phyloP scores from a whole-genome alignment of 2,329 filamentous ascomycete genomes.

The Colletotrichum abscissum region DNA sequence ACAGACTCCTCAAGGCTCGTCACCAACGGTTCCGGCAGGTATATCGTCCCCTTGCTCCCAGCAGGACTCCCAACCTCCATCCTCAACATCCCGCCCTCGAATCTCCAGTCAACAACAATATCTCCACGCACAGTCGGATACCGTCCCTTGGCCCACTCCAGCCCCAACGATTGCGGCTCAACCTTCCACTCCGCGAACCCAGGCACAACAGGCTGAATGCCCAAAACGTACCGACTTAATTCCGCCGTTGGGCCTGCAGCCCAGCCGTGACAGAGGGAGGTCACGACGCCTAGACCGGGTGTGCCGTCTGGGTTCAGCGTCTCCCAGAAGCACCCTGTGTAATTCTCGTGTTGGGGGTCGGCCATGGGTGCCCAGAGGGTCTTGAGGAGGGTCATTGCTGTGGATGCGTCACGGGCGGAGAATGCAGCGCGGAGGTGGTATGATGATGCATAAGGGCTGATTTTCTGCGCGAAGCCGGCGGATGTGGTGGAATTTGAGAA shows the following conservation, averaged over 20 bases:
- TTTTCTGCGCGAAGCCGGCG: constrained; percentile 37
- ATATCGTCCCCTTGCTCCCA: background rate
- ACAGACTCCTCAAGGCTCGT: background rate
- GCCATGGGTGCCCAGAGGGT: constrained; percentile 44
- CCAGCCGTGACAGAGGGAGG: constrained; percentile 49
- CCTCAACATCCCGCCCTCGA: constrained; percentile 11
- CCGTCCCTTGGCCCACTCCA: constrained; percentile 33
- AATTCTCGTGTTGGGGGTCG: constrained; percentile 38
- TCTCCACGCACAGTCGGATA: constrained; percentile 6
- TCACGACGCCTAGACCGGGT: constrained; percentile 41
- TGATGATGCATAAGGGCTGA: constrained; percentile 43
- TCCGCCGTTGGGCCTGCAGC: constrained; percentile 46
- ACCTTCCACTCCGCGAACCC: constrained; percentile 39
- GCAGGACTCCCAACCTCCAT: constrained; percentile 23
- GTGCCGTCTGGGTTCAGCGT: constrained; percentile 39
- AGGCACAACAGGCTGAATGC: constrained; percentile 37
- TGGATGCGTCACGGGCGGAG: constrained; percentile 22
- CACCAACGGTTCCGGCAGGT: constrained; percentile 6
- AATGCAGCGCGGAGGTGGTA: constrained; percentile 46
- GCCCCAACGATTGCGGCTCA: constrained; percentile 37
- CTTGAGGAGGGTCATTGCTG: constrained; percentile 35
- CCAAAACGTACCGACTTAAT: constrained; percentile 43
- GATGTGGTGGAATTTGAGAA: constrained; percentile 35
- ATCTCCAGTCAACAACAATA: constrained; percentile 17
- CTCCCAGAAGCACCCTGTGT: constrained; percentile 46